phyloP scores from a whole-genome alignment of 768 basidiomycete species.

The Suillus decipiens region DNA sequence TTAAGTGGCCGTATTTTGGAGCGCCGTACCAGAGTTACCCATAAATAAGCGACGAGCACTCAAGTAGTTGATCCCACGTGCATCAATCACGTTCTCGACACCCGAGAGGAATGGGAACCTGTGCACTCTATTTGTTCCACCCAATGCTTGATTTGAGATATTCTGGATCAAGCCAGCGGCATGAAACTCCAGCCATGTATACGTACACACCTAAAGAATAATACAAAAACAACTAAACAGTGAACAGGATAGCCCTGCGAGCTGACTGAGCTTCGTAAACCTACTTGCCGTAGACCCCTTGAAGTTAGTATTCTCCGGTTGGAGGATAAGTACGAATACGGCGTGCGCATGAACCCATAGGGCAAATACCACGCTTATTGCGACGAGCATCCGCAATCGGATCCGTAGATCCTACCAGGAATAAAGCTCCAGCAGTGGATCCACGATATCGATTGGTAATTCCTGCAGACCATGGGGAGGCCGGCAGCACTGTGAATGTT shows the following conservation, averaged over 20 bases:
- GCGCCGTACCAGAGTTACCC: neutral
- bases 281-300: neutral
- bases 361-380: neutral
- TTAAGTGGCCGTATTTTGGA: neutral
- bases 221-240: neutral
- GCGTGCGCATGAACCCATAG: neutral
- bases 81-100: neutral
- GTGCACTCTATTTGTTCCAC: neutral
- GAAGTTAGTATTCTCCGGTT: neutral
- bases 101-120: neutral
- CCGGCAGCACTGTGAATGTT: neutral
- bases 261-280: neutral
- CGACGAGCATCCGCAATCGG: neutral
- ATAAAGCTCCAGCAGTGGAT: neutral
- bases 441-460: neutral
- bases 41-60: neutral
- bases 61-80: neutral
- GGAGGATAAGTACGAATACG: neutral
- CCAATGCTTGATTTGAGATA: neutral
- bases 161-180: neutral
- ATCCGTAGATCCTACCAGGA: neutral
- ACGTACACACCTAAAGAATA: neutral
- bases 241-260: neutral
- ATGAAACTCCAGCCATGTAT: neutral
- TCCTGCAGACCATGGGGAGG: neutral